Evolutionary conservation across 2,329 filamentous ascomycete species (phyloP), one percentile per base, ranked within the genome.

Genomic region (Tolypocladium tundrense): DNA sequence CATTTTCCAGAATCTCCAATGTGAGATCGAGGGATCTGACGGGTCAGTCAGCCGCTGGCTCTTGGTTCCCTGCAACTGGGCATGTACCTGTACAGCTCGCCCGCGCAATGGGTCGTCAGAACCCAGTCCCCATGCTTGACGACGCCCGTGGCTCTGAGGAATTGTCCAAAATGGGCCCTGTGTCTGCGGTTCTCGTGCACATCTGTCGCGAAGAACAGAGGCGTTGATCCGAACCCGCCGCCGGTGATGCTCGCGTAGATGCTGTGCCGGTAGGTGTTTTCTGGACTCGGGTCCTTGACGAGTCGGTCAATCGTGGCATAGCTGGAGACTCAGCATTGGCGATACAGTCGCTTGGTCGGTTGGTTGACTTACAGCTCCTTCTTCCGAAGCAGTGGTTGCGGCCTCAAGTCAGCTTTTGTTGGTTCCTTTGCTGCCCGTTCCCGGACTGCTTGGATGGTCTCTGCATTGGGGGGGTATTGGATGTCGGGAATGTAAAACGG

Each of bases 211-310:
- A 78, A 79, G 42, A 77, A 66, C 59, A 78, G 59, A 0, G 70
- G 68, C 0, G 63, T 62, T 0, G 67, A 67, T 0, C 68, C 67
- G 0, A 60, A 67, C 0, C 72, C 73, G 0, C 77, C 76, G 0
- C 77, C 75, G 0, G 76, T 78, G 0, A 66, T 66, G 45, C 73
- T 76, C 0, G 71, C 67, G 55, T 78, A 79, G 3, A 68, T 62
- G 27, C 66, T 67, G 3, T 64, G 66, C 0, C 75, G 73, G 57
- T 73, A 78, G 0, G 62, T 68, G 59, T 77, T 77, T 1, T 66
- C 27, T 0, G 68, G 63, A 33, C 58, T 64, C 0, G 61, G 62
- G 56, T 77, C 75, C 3, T 65, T 54, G 6, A 70, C 65, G 1
- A 78, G 69, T 16, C 73, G 65, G 16, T 71, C 60, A 24, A 76